These are phyloP conservation scores for Podospora conica DNA, from an alignment of 495 filamentous ascomycete genomes.

Conservation along the genomic window DNA sequence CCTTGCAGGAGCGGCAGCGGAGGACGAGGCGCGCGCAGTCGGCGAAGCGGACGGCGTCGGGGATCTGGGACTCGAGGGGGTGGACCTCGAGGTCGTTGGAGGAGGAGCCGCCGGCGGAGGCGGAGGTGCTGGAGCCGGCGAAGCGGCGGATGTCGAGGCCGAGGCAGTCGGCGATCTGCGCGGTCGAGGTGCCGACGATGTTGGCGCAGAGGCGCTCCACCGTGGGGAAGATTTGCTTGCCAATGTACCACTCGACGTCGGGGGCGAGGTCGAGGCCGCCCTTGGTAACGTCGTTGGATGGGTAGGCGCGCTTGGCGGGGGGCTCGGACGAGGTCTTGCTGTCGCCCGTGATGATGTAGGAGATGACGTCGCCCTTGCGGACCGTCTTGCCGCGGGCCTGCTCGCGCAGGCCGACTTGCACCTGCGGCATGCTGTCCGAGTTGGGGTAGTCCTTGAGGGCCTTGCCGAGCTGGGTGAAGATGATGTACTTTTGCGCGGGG, in stretches of 20 bases:
- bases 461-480: slow-evolving; percentile 96
- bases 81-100: slow-evolving; percentile 67
- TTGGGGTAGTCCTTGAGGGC: slow-evolving; percentile 89
- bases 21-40: slow-evolving; percentile 67
- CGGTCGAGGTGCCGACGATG: slow-evolving; percentile 82
- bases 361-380: slow-evolving; percentile 89
- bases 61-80: slow-evolving; percentile 88
- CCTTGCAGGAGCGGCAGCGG: slow-evolving; percentile 74
- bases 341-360: slow-evolving; percentile 84
- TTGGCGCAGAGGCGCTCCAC: slow-evolving; percentile 97
- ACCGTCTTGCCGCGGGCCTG: slow-evolving; percentile 80
- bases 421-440: slow-evolving; percentile 89
- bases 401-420: slow-evolving; percentile 86
- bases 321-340: slow-evolving; percentile 63
- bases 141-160: slow-evolving; percentile 89
- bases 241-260: slow-evolving; percentile 92
- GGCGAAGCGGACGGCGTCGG: slow-evolving; percentile 78
- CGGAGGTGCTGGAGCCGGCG: slow-evolving; percentile 40
- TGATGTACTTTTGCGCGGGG: slow-evolving; percentile 81
- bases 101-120: too few relatives aligned
- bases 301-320: slow-evolving; percentile 81
- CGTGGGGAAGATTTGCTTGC: slow-evolving; percentile 97
- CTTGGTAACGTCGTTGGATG: slow-evolving; percentile 78
- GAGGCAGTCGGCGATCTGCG: slow-evolving; percentile 84
- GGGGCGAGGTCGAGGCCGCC: slow-evolving; percentile 65